phyloP scores from a whole-genome alignment of 2,329 filamentous ascomycete genomes.

The Fusarium anthophilum region DNA sequence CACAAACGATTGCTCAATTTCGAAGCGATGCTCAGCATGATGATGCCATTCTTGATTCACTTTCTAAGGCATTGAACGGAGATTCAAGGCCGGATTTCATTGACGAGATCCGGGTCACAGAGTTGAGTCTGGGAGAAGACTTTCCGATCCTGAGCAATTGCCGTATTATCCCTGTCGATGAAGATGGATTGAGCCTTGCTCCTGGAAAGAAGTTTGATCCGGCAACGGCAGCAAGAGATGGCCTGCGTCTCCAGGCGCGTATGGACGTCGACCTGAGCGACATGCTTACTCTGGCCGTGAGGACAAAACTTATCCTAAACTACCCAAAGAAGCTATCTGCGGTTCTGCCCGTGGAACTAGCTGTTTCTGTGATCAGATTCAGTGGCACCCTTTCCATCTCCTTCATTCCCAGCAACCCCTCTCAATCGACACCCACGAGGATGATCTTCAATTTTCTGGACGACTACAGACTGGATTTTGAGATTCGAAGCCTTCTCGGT shows the following conservation, averaged over 20 bases:
- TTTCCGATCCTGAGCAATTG: constrained; percentile 99
- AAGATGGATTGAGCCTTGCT: constrained; percentile 72
- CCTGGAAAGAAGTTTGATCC: constrained; percentile 61
- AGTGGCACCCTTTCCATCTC: constrained; percentile 94
- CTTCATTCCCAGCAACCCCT: constrained; percentile 81
- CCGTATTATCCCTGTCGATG: constrained; percentile 89
- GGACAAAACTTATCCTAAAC: constrained; percentile 93
- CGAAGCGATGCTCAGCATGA: constrained; percentile 91
- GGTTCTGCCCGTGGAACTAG: constrained; percentile 88
- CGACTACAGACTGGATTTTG: constrained; percentile 86
- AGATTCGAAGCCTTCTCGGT: constrained; percentile 80
- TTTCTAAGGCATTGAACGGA: constrained; percentile 90
- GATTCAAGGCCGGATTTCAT: constrained; percentile 87
- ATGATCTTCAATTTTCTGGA: constrained; percentile 95
- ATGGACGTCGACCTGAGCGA: constrained; percentile 98
- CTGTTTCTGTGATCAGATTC: constrained; percentile 92
- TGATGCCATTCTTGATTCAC: constrained; percentile 84
- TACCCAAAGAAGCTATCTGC: constrained; percentile 92
- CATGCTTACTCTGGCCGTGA: constrained; percentile 92
- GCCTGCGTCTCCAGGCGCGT: constrained; percentile 85
- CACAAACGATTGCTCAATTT: constrained; percentile 96
- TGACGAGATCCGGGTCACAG: constrained; percentile 92
- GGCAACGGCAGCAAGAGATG: constrained; percentile 64
- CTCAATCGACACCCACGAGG: constrained; percentile 74
- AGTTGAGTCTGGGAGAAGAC: constrained; percentile 93